Evolutionary conservation across 2,329 filamentous ascomycete species (phyloP), one percentile per base, ranked within the genome.

Genomic region (Alternaria panax): DNA sequence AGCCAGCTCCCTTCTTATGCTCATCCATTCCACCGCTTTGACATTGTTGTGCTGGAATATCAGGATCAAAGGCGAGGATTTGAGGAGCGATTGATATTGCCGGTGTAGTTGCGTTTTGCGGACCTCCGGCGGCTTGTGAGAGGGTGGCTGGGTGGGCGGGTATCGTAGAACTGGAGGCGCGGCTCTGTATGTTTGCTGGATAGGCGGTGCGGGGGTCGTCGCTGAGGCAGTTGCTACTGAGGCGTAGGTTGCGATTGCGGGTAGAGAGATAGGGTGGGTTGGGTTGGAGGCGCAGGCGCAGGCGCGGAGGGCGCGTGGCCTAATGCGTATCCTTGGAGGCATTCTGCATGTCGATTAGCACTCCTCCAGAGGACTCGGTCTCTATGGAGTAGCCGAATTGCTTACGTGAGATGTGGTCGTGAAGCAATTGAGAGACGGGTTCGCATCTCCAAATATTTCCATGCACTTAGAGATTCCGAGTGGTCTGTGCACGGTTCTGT

Each of bases 31-130:
- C 43, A 86, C 83, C 3, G 92, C 89, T 72, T 87, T 87, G 59
- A 92, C 81, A 71, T 91, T 92, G 80, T 90, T 91, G 82, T 92
- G 89, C 75, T 92, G 89, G 83, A 97, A 96, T 72, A 97, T 85
- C 59, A 97, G 86, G 68, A 96, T 89, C 62, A 97, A 80, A 40
- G 93, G 93, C 11, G 92, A 90, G 22, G 92, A 92, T 60, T 92
- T 92, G 59, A 97, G 87, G 62, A 97, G 83, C 46, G 93, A 95
- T 51, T 93, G 92, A 80, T 97, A 97, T 70, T 91, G 88, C 58
- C 93, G 88, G 67, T 90, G 87, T 20, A 98, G 85, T 80, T 99
- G 95, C 16, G 93, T 90, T 81, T 98, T 97, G 77, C 94, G 90
- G 72, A 90, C 90, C 75, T 96, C 91, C 46, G 93, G 87, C 20